Conservation (phyloP, 805 yeast species). For the Teunomyces cretensis region DNA sequence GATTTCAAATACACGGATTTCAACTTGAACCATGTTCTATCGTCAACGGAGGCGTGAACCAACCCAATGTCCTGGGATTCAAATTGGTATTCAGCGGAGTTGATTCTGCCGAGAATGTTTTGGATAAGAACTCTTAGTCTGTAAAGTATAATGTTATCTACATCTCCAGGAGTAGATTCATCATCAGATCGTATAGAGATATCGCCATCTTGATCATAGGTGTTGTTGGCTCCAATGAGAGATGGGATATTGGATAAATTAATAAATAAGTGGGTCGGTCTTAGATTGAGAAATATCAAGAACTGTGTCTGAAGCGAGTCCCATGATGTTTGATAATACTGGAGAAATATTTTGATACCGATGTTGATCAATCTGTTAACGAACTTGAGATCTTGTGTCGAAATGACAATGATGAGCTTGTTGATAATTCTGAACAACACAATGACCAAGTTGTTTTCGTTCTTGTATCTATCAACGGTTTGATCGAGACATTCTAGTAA, state of each 20-base stretch:
- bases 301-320: constrained; percentile 45
- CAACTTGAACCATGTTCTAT: constrained; percentile 25
- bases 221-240: constrained; percentile 20
- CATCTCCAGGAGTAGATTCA: constrained; percentile 2
- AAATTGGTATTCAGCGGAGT: constrained; percentile 12
- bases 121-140: constrained; percentile 23
- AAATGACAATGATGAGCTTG: constrained; percentile 39
- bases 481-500: constrained; percentile 17
- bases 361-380: constrained; percentile 38
- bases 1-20: constrained; percentile 21
- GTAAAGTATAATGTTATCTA: constrained; percentile 14
- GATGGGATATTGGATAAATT: constrained; percentile 22
- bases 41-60: background rate
- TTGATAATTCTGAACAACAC: constrained; percentile 44
- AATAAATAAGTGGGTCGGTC: constrained; percentile 38
- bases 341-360: constrained; percentile 36
- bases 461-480: constrained; percentile 16
- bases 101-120: constrained; percentile 16
- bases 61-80: constrained; percentile 13
- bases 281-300: constrained; percentile 44
- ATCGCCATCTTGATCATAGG: constrained; percentile 9
- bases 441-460: constrained; percentile 24
- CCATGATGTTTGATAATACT: constrained; percentile 40
- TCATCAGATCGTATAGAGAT: constrained; percentile 8
- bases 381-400: constrained; percentile 38